Evolutionary conservation across 441 rosid species (phyloP).

Genomic region (Geranium incanum): DNA sequence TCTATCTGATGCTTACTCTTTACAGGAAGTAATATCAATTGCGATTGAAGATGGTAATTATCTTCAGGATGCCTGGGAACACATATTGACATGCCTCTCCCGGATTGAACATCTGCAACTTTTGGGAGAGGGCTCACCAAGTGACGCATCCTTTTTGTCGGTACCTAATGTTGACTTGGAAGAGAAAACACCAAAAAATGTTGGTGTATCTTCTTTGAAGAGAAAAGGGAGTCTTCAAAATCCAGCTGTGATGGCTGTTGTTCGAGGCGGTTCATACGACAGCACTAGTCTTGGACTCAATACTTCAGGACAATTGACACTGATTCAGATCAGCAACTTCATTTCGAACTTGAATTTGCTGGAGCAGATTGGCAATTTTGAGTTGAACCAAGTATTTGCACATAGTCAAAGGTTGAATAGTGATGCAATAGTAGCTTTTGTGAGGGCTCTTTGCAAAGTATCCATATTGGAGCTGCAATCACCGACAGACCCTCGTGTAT

Average conservation of each 20-base stretch:
- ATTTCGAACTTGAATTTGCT: constrained; percentile 90
- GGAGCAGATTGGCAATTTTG: constrained; percentile 91
- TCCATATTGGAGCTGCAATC: constrained; percentile 93
- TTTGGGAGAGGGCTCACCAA: constrained; percentile 91
- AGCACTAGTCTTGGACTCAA: constrained; percentile 61
- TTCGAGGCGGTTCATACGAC: constrained; percentile 97
- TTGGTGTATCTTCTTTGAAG: constrained; percentile 36
- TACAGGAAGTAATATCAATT: constrained; percentile 81
- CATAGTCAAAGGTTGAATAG: constrained; percentile 92
- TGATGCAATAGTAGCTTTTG: constrained; percentile 94
- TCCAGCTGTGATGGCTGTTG: constrained; percentile 96
- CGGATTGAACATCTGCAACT: constrained; percentile 93
- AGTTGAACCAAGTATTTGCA: constrained; percentile 93
- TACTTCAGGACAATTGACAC: constrained; percentile 56
- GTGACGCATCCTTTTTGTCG: constrained; percentile 76
- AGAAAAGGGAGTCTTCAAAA: constrained; percentile 84
- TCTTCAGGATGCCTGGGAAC: constrained; percentile 98
- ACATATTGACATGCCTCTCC: constrained; percentile 88
- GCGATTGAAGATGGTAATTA: constrained; percentile 95
- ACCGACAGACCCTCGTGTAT: constrained; percentile 95
- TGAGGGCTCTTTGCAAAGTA: constrained; percentile 92
- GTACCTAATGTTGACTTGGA: constrained; percentile 62
- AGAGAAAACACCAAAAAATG: constrained; percentile 36
- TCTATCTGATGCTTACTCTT: constrained; percentile 8
- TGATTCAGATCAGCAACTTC: constrained; percentile 72